Percentiles rank a stretch among this genome's conserved stretches.
Conservation (phyloP, 345 rosid species). For the Gossypium stocksii region DNA sequence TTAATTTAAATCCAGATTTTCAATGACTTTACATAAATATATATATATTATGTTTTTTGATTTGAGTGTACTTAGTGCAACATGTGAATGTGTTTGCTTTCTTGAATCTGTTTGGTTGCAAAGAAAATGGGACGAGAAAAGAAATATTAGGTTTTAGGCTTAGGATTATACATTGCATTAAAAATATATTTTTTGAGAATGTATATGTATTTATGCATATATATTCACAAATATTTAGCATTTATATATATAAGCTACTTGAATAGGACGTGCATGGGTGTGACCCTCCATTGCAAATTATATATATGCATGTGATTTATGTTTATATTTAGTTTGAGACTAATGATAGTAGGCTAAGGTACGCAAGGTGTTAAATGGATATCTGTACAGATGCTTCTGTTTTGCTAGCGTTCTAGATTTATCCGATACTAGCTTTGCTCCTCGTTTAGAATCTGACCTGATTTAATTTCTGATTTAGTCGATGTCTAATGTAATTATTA, state of each 20-base stretch:
- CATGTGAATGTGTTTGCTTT: constrained; percentile 27
- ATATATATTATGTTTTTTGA: neutral
- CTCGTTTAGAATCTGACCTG: too few relatives aligned
- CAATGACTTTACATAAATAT: neutral
- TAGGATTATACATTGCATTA: neutral
- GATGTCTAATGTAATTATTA: too few relatives aligned
- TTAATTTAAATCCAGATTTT: constrained; percentile 24
- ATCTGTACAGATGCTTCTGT: constrained; percentile 22
- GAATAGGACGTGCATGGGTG: constrained; percentile 48
- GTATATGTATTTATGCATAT: neutral
- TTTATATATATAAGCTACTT: constrained; percentile 19
- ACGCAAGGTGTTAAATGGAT: constrained; percentile 4
- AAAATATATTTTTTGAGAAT: neutral
- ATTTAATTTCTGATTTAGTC: too few relatives aligned
- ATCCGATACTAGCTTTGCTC: constrained; percentile 20
- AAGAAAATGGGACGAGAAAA: constrained; percentile 27
- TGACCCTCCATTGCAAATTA: constrained; percentile 30
- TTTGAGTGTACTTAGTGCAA: constrained; percentile 9
- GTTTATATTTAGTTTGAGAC: constrained; percentile 13
- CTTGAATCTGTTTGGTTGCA: constrained; percentile 42
- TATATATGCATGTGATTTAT: constrained; percentile 33
- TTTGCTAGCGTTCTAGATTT: constrained; percentile 42
- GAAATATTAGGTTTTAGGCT: constrained; percentile 36
- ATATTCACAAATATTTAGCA: constrained; percentile 6
- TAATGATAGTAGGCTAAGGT: constrained; percentile 11